phyloP scores from a whole-genome alignment of 2,329 filamentous ascomycete genomes.

The Ceratocystis ficicola region DNA sequence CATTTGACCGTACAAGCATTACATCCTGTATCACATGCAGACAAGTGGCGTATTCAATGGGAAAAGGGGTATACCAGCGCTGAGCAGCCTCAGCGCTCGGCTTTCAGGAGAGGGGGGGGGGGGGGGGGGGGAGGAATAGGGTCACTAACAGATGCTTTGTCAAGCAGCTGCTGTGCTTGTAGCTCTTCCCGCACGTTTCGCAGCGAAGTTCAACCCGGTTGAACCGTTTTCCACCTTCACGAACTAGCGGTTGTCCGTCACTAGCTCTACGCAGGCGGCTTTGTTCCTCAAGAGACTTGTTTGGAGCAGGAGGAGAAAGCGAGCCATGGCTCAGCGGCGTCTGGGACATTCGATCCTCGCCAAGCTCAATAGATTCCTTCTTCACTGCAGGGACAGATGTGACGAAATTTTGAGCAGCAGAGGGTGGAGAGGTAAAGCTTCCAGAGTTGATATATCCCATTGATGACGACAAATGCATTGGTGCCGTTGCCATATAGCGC shows the following conservation, averaged over 20 bases:
- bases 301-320: background rate
- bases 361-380: conserved; percentile 38
- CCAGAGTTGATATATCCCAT: conserved; percentile 5
- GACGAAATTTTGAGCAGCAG: conserved; percentile 55
- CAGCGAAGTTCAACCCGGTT: conserved; percentile 81
- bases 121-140: conserved; percentile 39
- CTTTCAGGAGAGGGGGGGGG: background rate
- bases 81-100: background rate
- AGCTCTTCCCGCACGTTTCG: conserved; percentile 97
- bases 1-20: background rate
- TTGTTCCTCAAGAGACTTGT: conserved; percentile 34
- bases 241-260: conserved; percentile 71
- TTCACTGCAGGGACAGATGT: conserved; percentile 40
- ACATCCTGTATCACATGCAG: background rate
- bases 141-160: conserved; percentile 98
- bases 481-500: conserved; percentile 10
- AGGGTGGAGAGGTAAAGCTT: conserved; percentile 42
- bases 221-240: conserved; percentile 71
- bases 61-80: background rate
- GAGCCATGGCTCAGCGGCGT: conserved; percentile 43
- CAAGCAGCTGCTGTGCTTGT: conserved; percentile 99
- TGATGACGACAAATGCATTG: conserved; percentile 10
- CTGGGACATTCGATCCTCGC: conserved; percentile 53
- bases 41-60: background rate
- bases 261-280: conserved; percentile 54